Conservation (phyloP, 2,329 filamentous ascomycete species). For the Colletotrichum sp. region DNA sequence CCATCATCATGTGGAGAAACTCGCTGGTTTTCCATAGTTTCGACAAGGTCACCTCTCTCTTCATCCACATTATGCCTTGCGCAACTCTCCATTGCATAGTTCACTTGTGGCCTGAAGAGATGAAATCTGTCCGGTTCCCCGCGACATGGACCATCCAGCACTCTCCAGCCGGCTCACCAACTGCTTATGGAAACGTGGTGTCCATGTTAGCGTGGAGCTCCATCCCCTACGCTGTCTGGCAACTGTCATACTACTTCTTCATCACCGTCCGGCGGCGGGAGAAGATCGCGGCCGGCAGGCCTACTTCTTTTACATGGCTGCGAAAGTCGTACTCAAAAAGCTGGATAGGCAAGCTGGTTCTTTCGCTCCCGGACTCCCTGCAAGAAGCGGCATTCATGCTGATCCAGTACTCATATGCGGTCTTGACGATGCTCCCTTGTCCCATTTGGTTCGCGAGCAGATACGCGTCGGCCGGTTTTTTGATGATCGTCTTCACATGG, state of each 20-base stretch:
- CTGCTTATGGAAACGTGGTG: conserved; percentile 76
- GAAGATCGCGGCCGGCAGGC: conserved; percentile 93
- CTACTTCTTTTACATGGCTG: conserved; percentile 97
- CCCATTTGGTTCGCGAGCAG: conserved; percentile 93
- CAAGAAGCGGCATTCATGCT: conserved; percentile 95
- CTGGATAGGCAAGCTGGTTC: conserved; percentile 85
- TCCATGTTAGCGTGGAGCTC: conserved; percentile 96
- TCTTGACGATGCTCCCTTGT: conserved; percentile 92
- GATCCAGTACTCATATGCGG: conserved; percentile 91
- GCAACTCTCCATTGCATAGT: conserved; percentile 91
- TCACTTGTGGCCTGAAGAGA: conserved; percentile 73
- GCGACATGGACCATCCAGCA: conserved; percentile 83
- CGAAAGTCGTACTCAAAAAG: conserved; percentile 88
- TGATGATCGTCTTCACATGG: conserved; percentile 87
- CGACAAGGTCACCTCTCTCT: conserved; percentile 97
- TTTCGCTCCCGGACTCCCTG: conserved; percentile 74
- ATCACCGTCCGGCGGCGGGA: conserved; percentile 95
- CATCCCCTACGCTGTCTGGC: conserved; percentile 91
- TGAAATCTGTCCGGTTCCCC: conserved; percentile 76
- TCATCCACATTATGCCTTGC: conserved; percentile 99
- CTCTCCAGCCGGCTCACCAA: conserved; percentile 70
- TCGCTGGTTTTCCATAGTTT: conserved; percentile 98
- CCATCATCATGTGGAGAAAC: conserved; percentile 99
- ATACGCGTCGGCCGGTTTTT: conserved; percentile 78
- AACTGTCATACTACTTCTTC: conserved; percentile 89